Conservation (phyloP, 202 grass and related monocot species). For the Setaria viridis region DNA sequence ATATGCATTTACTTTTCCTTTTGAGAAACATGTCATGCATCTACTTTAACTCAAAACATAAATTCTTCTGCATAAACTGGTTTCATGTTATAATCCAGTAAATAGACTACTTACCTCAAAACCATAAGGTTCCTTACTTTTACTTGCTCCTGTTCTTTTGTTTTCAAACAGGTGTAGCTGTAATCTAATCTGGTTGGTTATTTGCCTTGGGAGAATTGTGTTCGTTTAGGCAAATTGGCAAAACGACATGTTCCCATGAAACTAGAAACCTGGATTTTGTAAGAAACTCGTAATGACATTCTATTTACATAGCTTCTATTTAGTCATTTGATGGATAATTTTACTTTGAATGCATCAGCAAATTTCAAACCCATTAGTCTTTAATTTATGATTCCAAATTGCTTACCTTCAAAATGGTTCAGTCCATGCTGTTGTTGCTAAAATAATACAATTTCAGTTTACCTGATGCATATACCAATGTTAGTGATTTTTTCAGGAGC, state of each 20-base stretch:
- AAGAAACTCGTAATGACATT: neutral
- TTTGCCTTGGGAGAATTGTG: neutral
- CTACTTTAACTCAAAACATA: conserved; percentile 14
- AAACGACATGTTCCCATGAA: neutral
- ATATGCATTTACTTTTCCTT: conserved; percentile 4
- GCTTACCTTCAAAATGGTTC: too few relatives aligned
- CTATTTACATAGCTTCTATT: too few relatives aligned
- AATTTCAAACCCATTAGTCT: too few relatives aligned
- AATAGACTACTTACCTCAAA: neutral
- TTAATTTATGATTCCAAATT: too few relatives aligned
- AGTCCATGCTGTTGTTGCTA: too few relatives aligned
- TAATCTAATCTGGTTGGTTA: neutral
- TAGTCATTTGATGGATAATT: too few relatives aligned
- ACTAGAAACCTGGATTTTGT: neutral
- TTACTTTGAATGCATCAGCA: too few relatives aligned
- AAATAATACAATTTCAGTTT: too few relatives aligned
- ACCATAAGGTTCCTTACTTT: neutral
- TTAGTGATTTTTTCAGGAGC: too few relatives aligned
- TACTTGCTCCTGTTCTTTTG: neutral
- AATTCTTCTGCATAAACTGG: neutral
- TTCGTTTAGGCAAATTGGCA: neutral
- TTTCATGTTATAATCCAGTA: neutral
- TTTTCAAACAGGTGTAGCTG: neutral
- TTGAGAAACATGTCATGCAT: neutral
- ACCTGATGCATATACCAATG: too few relatives aligned